phyloP scores from a whole-genome alignment of 768 basidiomycete species.

The Naganishia kalamii region DNA sequence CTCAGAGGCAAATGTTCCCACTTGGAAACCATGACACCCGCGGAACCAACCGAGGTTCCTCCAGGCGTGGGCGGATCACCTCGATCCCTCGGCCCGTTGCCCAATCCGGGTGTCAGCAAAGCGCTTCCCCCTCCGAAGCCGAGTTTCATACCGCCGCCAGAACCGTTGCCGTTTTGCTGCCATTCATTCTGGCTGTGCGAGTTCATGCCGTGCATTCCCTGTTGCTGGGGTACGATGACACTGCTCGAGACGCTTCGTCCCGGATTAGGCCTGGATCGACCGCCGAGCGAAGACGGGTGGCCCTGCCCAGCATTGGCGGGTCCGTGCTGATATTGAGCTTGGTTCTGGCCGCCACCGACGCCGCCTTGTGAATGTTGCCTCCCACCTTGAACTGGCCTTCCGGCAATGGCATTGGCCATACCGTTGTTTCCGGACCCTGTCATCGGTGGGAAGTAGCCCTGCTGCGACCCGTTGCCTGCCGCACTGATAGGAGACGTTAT shows the following conservation, averaged over 20 bases:
- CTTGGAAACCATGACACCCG: constrained; percentile 76
- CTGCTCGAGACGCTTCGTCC: constrained; percentile 15
- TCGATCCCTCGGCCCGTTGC: constrained; percentile 10
- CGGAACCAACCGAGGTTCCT: constrained; percentile 20
- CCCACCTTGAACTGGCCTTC: not conserved
- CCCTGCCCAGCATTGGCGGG: not conserved
- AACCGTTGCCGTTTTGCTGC: not conserved
- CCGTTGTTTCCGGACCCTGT: not conserved
- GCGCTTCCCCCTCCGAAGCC: not conserved
- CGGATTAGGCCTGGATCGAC: constrained; percentile 8
- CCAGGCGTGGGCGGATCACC: constrained; percentile 19
- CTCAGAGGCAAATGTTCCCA: constrained; percentile 89
- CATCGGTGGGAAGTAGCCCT: constrained; percentile 15
- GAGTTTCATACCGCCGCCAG: not conserved
- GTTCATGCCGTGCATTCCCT: constrained; percentile 6
- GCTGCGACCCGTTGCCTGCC: not conserved
- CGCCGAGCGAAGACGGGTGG: not conserved
- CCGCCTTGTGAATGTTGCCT: constrained; percentile 9
- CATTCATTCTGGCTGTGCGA: constrained; percentile 1
- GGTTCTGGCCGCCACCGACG: not conserved
- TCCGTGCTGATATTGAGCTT: not conserved
- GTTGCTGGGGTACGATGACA: constrained; percentile 4
- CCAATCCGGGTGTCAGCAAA: constrained; percentile 12
- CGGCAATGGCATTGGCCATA: not conserved
- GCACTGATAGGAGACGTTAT: not conserved